Conservation (phyloP, 129 eudicot genomes). For the sunflower (Helianthus annuus) region DNA sequence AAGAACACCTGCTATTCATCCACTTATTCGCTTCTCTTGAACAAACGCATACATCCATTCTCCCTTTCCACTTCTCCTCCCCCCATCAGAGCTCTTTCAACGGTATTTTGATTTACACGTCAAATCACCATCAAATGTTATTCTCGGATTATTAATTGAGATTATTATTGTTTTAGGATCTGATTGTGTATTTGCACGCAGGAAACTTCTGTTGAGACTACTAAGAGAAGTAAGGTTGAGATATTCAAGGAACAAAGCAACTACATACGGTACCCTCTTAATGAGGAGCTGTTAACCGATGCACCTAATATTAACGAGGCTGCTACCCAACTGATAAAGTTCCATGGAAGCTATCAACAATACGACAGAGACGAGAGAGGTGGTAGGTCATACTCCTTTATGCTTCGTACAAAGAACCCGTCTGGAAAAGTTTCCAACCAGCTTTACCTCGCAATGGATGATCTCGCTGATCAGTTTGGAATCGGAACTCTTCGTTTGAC, state of each 20-base stretch:
- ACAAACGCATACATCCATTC: slow-evolving; percentile 34
- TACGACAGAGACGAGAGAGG: slow-evolving; percentile 86
- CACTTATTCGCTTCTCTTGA: slow-evolving; percentile 46
- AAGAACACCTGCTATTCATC: slow-evolving; percentile 27
- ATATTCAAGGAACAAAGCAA: slow-evolving; percentile 93
- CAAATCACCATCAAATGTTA: too few relatives aligned
- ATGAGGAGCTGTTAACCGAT: slow-evolving; percentile 85
- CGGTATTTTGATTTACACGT: slow-evolving; percentile 37
- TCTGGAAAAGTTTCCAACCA: slow-evolving; percentile 92
- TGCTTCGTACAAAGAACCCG: slow-evolving; percentile 99
- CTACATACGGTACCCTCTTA: slow-evolving; percentile 91
- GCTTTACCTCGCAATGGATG: slow-evolving; percentile 95
- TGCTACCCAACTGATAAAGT: slow-evolving; percentile 92
- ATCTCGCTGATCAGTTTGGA: slow-evolving; percentile 95
- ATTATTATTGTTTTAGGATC: slow-evolving; percentile 4
- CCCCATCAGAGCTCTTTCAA: slow-evolving; percentile 67
- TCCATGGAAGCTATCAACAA: slow-evolving; percentile 99
- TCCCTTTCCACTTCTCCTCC: slow-evolving; percentile 36
- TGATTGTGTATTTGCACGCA: slow-evolving; percentile 39
- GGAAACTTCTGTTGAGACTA: slow-evolving; percentile 63
- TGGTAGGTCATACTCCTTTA: slow-evolving; percentile 74
- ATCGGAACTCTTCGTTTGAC: slow-evolving; percentile 93
- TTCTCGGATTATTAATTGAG: neutral
- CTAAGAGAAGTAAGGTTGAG: slow-evolving; percentile 88
- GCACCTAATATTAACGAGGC: slow-evolving; percentile 93